Evolutionary conservation across 371 early-diverging fungal genomes (phyloP), one percentile per base, ranked within the genome.

Genomic region (Mortierella sp.): DNA sequence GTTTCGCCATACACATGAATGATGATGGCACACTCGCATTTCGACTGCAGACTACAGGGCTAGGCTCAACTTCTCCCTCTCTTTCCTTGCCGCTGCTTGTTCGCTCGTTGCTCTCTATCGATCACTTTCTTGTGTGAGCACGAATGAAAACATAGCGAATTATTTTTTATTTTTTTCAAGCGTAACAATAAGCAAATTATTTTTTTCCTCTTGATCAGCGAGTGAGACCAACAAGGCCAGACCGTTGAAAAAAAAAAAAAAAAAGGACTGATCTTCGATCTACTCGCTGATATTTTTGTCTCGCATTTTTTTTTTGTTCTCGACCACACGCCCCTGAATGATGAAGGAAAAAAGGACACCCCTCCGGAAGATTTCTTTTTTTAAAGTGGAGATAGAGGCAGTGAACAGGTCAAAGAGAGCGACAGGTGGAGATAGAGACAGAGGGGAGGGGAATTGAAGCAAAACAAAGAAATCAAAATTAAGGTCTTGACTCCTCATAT

Each of bases 401-500:
- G 46, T 3, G 46, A 46, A 46, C 43, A 46, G 46, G 46, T 50
- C 50, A 50, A 50, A 6, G 2, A 40, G 43, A 40, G 50, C 13
- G 50, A 14, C 2, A 3, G 16, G 13, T 11, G 50, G 50, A 50
- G 50, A 11, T 14, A 50, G 50, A 2, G 50, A 16, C 43, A 6
- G 43, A 6, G 2, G 13, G 21, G 54, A 21, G 54, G n/a, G n/a
- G 6, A 6, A 19, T 19, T 21, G 54, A 24, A 19, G 8, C 10
- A 11, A 26, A 28, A 50, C 16, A 50, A 14, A 50, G 16, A 57
- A 26, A 57, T 40, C 43, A 26, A 28, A 59, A 61, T 31, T 61
- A 61, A 61, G 34, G 61, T 61, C 61, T 34, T 61, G 28, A 31
- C 61, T 61, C 61, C 61, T 61, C 37, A 61, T 50, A 34, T 61